Base-by-base conservation (phyloP, 2,329 filamentous ascomycete species). In the Penicillium sp. region DNA sequence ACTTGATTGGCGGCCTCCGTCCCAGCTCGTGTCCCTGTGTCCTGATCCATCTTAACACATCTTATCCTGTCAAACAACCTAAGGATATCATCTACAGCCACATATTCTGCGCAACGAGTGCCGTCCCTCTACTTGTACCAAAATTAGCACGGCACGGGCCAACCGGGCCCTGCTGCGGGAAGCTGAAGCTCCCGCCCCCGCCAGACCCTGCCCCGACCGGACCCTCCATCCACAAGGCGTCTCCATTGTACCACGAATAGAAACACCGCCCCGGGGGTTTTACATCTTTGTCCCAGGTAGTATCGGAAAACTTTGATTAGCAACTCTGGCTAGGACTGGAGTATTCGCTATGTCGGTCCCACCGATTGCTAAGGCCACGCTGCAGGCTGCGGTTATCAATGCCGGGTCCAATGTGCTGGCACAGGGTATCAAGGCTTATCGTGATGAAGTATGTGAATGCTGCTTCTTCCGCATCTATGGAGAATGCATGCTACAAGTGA, bases 331-430 rank as follows among this genome's bases (percentile, higher is more conserved):
- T 27, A 22, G 13, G 10, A 11, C 11, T 13, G 27, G n/a, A 18
- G 13, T 9, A 22, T 4, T 22, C 11, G 14, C 11, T 22, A 69
- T 67, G 66, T 56, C 61, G 7, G 39, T 65, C 3, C 79, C 79
- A 33, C 77, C 77, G 2, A 79, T 83, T 55, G 68, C 77, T 43
- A 76, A 74, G 54, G 79, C 81, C 47, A 81, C 80, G 27, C 58
- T 83, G 28, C 81, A 82, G 64, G 77, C 81, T 18, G 73, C 77
- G 7, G 65, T 72, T 38, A 73, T 84, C 9, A 81, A 80, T 20
- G 76, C 76, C 5, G 69, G 71, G 14, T 83, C 81, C 28, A 84
- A 84, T 60, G 63, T 83, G 36, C 68, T 81, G 45, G 81, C 81
- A 22, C 81, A 84, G 61, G 68, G 77, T 28, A 76, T 83, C 57